A percentile compares a stretch with the other conserved stretches of the same genome.
phyloP scores from a whole-genome alignment of 2,329 filamentous ascomycete species.

The Ustulina deusta region DNA sequence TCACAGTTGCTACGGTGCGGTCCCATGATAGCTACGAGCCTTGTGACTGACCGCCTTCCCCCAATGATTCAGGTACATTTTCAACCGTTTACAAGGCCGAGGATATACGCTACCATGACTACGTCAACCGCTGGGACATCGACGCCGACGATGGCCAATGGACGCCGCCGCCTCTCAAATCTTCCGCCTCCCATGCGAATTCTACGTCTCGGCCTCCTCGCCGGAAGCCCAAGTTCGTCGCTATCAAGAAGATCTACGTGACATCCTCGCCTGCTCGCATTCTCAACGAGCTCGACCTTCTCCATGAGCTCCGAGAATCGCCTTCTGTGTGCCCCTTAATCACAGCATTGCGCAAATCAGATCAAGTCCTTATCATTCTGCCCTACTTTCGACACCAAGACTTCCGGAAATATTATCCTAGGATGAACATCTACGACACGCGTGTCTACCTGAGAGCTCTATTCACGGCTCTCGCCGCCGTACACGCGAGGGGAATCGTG shows the following conservation, averaged over 20 bases:
- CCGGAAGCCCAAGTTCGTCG: conserved; percentile 80
- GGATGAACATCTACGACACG: conserved; percentile 88
- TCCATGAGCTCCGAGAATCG: conserved; percentile 86
- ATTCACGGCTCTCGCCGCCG: conserved; percentile 84
- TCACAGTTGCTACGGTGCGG: too few relatives aligned
- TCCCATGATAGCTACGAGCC: not conserved
- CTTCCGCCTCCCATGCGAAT: conserved; percentile 58
- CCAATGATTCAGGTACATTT: conserved; percentile 78
- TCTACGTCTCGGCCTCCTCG: conserved; percentile 54
- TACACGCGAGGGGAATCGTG: conserved; percentile 86
- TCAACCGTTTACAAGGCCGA: conserved; percentile 99
- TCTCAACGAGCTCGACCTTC: conserved; percentile 93
- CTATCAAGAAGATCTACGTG: conserved; percentile 99
- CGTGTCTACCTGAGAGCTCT: conserved; percentile 89
- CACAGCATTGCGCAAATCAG: conserved; percentile 93
- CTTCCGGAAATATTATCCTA: conserved; percentile 93
- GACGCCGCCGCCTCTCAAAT: conserved; percentile 74
- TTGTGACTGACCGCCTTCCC: conserved; percentile 23
- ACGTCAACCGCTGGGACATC: conserved; percentile 88
- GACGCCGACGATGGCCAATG: conserved; percentile 73
- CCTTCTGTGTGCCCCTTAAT: conserved; percentile 93
- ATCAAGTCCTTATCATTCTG: conserved; percentile 94
- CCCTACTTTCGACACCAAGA: conserved; percentile 97
- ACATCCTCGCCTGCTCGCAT: conserved; percentile 95
- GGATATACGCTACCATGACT: conserved; percentile 85